Percentiles rank a stretch among this genome's conserved stretches.
phyloP scores from a whole-genome alignment of 1,139 yeast species.

The Zygoascus hellenicus region DNA sequence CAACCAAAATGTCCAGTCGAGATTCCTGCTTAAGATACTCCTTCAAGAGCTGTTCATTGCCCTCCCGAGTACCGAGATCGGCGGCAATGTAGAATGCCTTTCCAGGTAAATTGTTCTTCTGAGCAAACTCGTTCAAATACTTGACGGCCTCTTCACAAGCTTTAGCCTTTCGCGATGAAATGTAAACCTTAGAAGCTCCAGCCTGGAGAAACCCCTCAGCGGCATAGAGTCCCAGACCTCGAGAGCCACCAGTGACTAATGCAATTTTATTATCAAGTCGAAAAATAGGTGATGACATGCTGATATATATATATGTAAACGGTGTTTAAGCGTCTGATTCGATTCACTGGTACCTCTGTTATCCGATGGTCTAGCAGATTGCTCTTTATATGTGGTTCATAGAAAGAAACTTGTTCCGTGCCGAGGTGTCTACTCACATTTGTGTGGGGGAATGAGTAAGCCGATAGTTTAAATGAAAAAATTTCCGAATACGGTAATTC shows the following conservation, averaged over 20 bases:
- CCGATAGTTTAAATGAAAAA: no score
- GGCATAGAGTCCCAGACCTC: constrained; percentile 67
- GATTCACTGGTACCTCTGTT: no score
- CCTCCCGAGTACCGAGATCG: constrained; percentile 51
- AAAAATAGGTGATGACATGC: not conserved
- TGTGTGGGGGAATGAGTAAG: no score
- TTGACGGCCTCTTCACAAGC: constrained; percentile 59
- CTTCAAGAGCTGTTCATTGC: constrained; percentile 44
- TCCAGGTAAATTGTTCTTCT: constrained; percentile 39
- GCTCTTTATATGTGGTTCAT: no score
- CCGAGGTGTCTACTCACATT: no score
- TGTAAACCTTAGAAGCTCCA: constrained; percentile 59
- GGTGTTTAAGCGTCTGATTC: no score
- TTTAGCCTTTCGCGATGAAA: constrained; percentile 59
- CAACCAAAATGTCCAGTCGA: constrained; percentile 58
- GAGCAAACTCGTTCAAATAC: constrained; percentile 45
- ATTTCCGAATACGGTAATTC: no score
- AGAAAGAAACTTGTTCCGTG: no score
- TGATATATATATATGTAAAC: no score
- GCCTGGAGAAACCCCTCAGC: constrained; percentile 60
- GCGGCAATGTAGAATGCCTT: constrained; percentile 53
- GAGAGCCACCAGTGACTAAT: constrained; percentile 71
- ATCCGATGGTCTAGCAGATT: no score
- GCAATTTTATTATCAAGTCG: constrained; percentile 52
- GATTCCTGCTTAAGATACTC: constrained; percentile 39